Evolutionary conservation across 106 monocot species (phyloP).

Genomic region (Apostasia shenzhenica): DNA sequence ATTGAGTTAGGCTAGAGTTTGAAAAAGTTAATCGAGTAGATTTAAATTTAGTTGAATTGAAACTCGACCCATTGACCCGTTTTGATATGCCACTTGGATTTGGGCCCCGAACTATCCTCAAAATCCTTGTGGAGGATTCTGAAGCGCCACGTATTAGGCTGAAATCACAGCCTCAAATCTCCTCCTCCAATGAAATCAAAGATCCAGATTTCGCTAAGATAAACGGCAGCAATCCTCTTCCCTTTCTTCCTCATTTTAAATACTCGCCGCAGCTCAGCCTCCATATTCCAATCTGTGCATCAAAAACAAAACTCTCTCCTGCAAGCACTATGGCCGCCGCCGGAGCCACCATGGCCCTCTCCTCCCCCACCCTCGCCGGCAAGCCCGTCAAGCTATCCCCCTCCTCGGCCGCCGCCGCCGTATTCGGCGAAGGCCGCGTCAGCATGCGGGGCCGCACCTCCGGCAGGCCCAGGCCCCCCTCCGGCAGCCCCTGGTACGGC

Average conservation of each 20-base stretch:
- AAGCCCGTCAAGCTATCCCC: conserved; percentile 3
- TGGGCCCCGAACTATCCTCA: too few species aligned
- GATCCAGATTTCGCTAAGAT: background rate
- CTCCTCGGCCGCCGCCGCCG: background rate
- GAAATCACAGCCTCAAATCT: background rate
- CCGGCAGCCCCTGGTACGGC: conserved; percentile 8
- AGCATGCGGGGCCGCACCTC: background rate
- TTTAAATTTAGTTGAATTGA: too few species aligned
- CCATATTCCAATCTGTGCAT: too few species aligned
- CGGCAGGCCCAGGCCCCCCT: background rate
- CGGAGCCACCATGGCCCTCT: conserved; percentile 10
- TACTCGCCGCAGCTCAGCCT: too few species aligned
- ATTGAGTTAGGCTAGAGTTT: too few species aligned
- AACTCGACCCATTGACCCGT: too few species aligned
- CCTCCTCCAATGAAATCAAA: conserved; percentile 3
- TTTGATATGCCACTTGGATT: too few species aligned
- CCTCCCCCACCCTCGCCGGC: conserved; percentile 8
- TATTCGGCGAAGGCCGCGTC: background rate
- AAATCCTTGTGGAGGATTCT: background rate
- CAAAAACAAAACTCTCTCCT: too few species aligned
- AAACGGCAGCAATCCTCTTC: too few species aligned
- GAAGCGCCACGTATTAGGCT: background rate
- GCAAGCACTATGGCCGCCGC: background rate
- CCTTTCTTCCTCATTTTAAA: too few species aligned
- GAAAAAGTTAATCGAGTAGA: too few species aligned